These are phyloP conservation scores for Tricholoma bakamatsutake DNA, from an alignment of 768 basidiomycete genomes.

Conservation along the genomic window DNA sequence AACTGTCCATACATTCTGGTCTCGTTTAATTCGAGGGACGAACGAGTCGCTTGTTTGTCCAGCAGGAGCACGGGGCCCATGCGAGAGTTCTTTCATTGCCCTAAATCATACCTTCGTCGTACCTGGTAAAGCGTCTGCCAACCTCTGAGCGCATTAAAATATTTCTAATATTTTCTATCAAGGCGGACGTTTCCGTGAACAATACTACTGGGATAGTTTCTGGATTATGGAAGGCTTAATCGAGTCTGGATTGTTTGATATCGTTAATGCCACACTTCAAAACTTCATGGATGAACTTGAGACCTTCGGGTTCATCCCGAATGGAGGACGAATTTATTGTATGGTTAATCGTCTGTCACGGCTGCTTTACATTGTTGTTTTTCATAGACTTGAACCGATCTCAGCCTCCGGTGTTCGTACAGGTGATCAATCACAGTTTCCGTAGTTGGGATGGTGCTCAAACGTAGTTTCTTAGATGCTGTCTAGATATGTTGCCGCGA, in stretches of 20 bases:
- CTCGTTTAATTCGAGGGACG: constrained; percentile 67
- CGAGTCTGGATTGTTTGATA: constrained; percentile 64
- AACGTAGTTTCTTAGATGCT: constrained; percentile 58
- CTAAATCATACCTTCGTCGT: constrained; percentile 89
- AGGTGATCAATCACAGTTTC: constrained; percentile 33
- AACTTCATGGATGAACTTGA: constrained; percentile 96
- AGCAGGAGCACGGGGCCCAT: constrained; percentile 39
- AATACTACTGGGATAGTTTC: constrained; percentile 70
- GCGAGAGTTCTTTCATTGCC: constrained; percentile 84
- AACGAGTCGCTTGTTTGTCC: constrained; percentile 63
- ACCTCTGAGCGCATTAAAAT: neutral
- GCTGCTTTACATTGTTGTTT: neutral
- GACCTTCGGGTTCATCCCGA: constrained; percentile 85
- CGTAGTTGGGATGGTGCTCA: neutral
- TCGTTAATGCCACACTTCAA: constrained; percentile 73
- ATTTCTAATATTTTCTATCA: neutral
- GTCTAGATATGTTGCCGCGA: constrained; percentile 68
- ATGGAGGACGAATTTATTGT: constrained; percentile 92
- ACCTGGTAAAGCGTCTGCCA: constrained; percentile 51
- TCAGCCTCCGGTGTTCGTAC: constrained; percentile 88
- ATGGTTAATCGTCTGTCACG: constrained; percentile 14
- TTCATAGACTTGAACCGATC: constrained; percentile 74
- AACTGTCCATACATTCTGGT: constrained; percentile 86
- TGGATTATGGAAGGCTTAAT: constrained; percentile 90
- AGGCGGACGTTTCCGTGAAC: constrained; percentile 75